A percentile compares a stretch with the other conserved stretches of the same genome.
These are phyloP conservation scores for Solanum hybrid DNA, from an alignment of 305 asterid genomes.

Conservation along the genomic window DNA sequence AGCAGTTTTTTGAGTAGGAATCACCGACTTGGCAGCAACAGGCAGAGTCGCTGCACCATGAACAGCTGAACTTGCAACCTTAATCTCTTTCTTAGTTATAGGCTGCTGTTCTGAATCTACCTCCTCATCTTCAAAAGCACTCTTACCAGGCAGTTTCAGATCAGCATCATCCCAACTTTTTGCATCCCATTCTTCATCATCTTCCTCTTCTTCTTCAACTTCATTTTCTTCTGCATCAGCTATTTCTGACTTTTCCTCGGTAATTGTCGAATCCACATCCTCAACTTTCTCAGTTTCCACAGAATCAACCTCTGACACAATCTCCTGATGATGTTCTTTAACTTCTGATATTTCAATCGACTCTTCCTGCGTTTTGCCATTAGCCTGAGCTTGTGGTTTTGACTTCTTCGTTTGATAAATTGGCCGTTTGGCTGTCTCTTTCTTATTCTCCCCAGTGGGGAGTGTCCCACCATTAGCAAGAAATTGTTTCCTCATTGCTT, in stretches of 20 bases:
- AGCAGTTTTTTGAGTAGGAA: slow-evolving; percentile 18
- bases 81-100: slow-evolving; percentile 44
- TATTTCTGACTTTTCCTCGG: slow-evolving; percentile 34
- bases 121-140: slow-evolving; percentile 90
- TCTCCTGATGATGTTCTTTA: slow-evolving; percentile 34
- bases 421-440: slow-evolving; percentile 53
- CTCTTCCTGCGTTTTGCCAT: slow-evolving; percentile 45
- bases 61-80: slow-evolving; percentile 26
- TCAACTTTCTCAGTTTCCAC: slow-evolving; percentile 41
- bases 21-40: slow-evolving; percentile 25
- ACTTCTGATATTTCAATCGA: slow-evolving; percentile 33
- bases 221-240: slow-evolving; percentile 53
- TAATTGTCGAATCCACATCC: slow-evolving; percentile 33
- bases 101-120: slow-evolving; percentile 68
- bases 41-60: slow-evolving; percentile 32
- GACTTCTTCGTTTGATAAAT: slow-evolving; percentile 71
- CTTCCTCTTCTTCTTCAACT: slow-evolving; percentile 48
- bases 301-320: slow-evolving; percentile 27
- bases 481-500: slow-evolving; percentile 80
- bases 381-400: slow-evolving; percentile 58
- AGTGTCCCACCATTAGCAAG: slow-evolving; percentile 50
- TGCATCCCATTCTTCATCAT: slow-evolving; percentile 96
- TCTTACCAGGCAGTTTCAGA: slow-evolving; percentile 74
- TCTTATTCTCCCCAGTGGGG: slow-evolving; percentile 43
- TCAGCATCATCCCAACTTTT: slow-evolving; percentile 98